Evolutionary conservation across 73 alveolate genomes (phyloP).

Genomic region (Stentor roeselii): DNA sequence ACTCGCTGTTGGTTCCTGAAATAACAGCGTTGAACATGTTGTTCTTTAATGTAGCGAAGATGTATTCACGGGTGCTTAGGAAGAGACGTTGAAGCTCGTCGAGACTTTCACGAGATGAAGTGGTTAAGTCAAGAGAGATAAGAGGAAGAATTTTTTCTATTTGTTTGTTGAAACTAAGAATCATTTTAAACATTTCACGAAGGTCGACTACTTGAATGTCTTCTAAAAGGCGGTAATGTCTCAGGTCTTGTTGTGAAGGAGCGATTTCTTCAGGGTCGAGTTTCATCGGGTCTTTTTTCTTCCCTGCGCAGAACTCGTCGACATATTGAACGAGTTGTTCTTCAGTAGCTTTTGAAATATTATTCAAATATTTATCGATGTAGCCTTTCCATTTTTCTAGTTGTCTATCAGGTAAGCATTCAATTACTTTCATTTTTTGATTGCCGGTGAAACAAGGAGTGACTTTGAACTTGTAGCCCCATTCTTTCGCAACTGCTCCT

Average conservation of each 20-base stretch:
- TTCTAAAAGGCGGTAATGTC: slow-evolving; percentile 21
- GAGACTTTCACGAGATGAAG: slow-evolving; percentile 14
- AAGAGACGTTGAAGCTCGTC: slow-evolving; percentile 12
- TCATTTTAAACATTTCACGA: slow-evolving; percentile 7
- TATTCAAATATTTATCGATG: slow-evolving; percentile 1
- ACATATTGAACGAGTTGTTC: slow-evolving; percentile 23
- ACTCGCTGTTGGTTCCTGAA: slow-evolving; percentile 1
- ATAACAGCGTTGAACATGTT: not conserved
- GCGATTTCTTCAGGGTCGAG: slow-evolving; percentile 14
- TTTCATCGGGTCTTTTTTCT: slow-evolving; percentile 13
- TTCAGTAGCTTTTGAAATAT: not conserved
- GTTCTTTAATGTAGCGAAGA: not conserved
- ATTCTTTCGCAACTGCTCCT: slow-evolving; percentile 24
- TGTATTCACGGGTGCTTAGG: slow-evolving; percentile 20
- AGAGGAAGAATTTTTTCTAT: slow-evolving; percentile 17
- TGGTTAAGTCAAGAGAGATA: slow-evolving; percentile 7
- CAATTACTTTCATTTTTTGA: slow-evolving; percentile 5
- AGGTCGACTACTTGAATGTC: slow-evolving; percentile 11
- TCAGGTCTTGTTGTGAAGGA: slow-evolving; percentile 1
- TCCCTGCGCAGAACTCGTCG: not conserved
- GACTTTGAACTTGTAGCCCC: slow-evolving; percentile 29
- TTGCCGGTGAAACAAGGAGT: slow-evolving; percentile 24
- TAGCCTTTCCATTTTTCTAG: slow-evolving; percentile 25
- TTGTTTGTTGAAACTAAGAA: slow-evolving; percentile 18
- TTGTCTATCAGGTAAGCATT: slow-evolving; percentile 8